Evolutionary conservation across 2,329 filamentous ascomycete species (phyloP), one percentile per base, ranked within the genome.

Genomic region (Verticillium tricorpus): DNA sequence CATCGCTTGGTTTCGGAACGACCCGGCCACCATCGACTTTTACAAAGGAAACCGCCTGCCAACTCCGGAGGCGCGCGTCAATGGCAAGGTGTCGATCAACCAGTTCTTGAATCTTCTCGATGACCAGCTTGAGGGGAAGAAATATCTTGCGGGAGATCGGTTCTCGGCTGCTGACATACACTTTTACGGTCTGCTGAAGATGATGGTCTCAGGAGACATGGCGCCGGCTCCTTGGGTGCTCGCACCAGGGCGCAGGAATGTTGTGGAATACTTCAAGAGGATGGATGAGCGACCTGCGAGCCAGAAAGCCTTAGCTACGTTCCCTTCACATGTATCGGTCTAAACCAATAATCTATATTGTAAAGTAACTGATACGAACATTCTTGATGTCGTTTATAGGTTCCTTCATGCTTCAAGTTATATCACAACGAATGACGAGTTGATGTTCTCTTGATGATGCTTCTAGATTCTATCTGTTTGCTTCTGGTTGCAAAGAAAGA

Each of bases 111-210:
- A 62, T 28, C 45, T 34, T 5, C 56, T 62, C 9, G 60, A 62
- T 32, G 60, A 62, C 37, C n/a, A 62, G 45, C 57, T 62, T 9
- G 60, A 62, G 50, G 57, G 60, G 5, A 59, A 59, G 57, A 14
- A 32, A 1, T 62, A 34, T 3, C 40, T 62, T 9, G 50, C 39
- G 12, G 60, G 60, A 2, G 52, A 58, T 22, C 22, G 40, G 22
- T 62, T 60, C n/a, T 66, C 63, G 12, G 39, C 57, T 12, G 57
- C 57, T 8, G 57, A 58, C 28, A 45, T 58, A n/a, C 57, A 50
- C 28, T n/a, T 50, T 9, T 58, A 58, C n/a, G 39, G 57, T 11
- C n/a, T 58, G 15, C 2, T 50, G 25, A 58, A 58, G 57, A 50
- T 50, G 39, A 58, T 58, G 57, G 9, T 58, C 22, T 28, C 19